Evolutionary conservation across 202 grass and related monocot species (phyloP), one percentile per base, ranked within the genome.

Genomic region (Zoysia matrella): DNA sequence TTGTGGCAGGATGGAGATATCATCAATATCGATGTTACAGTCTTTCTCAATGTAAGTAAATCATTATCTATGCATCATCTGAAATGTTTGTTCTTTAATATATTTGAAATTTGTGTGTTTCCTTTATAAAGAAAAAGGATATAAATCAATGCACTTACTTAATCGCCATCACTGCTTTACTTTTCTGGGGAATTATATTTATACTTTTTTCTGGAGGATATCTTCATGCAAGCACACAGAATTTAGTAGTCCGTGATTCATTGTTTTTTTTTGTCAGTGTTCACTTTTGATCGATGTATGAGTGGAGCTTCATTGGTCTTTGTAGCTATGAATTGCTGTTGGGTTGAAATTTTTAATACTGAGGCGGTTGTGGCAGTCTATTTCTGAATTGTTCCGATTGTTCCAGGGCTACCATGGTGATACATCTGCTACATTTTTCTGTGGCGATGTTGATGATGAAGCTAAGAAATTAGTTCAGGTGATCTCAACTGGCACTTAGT

Each of bases 381-480:
- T 64, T 78, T 57, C 60, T 68, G 45, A 46, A 65, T 64, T 78
- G 2, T 77, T 73, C 39, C 50, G 10, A 84, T 78, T 87, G 11
- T 90, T 93, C 16, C 81, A 98, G 95, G 95, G 95, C 16, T 98
- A 91, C 88, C 95, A 98, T 86, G 95, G 92, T 67, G 95, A 98
- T 84, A 98, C 95, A 78, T 98, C 95, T 2, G 80, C 92, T 53
- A 98, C 95, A 88, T 95, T 98, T 82, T 80, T 98, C 2, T 93
- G 95, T 73, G 95, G 92, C 49, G 74, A 95, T 67, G 95, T 93
- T 72, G 86, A 95, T 77, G 92, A 90, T 7, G 66, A 91, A 90
- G 95, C 95, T 76, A 98, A 86, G 92, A 90, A 91, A 84, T 83
- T 98, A 83, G 92, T 95, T 71, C 82, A 98, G 92, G 95, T 98